phyloP scores from a whole-genome alignment of 2,329 filamentous ascomycete genomes.

The Fusarium buharicum region DNA sequence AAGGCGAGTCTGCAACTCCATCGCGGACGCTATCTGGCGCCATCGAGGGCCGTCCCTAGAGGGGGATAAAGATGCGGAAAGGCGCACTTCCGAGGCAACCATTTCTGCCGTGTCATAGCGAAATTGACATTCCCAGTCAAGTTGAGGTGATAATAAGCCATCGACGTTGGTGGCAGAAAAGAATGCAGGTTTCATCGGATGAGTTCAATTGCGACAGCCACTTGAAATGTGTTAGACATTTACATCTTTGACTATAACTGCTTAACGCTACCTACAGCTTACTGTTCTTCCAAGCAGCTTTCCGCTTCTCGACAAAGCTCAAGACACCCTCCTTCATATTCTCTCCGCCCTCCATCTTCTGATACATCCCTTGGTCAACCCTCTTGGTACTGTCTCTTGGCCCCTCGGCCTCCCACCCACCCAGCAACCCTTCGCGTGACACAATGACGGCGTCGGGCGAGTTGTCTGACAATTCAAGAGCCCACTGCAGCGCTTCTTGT shows the following conservation, averaged over 20 bases:
- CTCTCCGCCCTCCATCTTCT: conserved; percentile 69
- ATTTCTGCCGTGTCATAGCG: background rate
- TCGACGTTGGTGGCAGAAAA: conserved; percentile 32
- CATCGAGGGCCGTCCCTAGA: conserved; percentile 40
- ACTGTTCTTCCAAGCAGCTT: conserved; percentile 73
- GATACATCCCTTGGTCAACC: conserved; percentile 68
- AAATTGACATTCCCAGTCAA: background rate
- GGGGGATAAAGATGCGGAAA: background rate
- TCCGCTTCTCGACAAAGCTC: conserved; percentile 81
- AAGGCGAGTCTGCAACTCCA: conserved; percentile 6
- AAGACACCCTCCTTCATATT: conserved; percentile 79
- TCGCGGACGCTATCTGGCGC: conserved; percentile 33
- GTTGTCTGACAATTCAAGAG: conserved; percentile 69
- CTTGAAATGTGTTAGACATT: background rate
- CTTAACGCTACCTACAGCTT: conserved; percentile 62
- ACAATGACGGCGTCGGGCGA: conserved; percentile 82
- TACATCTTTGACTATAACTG: background rate
- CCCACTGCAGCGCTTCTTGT: conserved; percentile 69
- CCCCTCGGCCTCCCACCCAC: conserved; percentile 76
- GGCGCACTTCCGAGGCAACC: background rate
- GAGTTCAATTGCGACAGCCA: background rate
- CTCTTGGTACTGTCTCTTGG: conserved; percentile 70
- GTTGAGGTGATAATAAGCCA: conserved; percentile 15
- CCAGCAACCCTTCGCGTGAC: conserved; percentile 74
- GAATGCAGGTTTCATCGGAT: conserved; percentile 10